Evolutionary conservation across 768 basidiomycete species (phyloP).

Genomic region (Leccinum disarticulatum): DNA sequence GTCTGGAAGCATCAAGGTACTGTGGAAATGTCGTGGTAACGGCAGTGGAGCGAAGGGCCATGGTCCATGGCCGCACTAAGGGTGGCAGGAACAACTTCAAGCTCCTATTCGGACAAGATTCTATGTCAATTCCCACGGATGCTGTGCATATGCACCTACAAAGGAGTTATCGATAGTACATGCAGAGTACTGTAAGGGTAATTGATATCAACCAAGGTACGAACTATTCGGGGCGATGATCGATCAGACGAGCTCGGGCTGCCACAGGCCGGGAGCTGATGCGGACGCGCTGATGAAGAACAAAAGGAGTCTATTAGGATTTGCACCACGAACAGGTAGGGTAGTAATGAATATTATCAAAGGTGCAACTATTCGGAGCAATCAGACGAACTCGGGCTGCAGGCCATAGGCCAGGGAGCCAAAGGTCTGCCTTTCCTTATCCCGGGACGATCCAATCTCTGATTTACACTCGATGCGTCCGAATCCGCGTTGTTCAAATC

Average conservation of each 20-base stretch:
- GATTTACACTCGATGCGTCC: slow-evolving; percentile 15
- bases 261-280: too few relatives aligned
- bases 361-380: background rate
- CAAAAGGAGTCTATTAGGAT: background rate
- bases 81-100: too few relatives aligned
- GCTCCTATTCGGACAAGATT: too few relatives aligned
- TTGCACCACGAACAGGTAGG: background rate
- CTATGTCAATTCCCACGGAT: too few relatives aligned
- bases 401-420: slow-evolving; percentile 16
- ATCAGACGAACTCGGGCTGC: slow-evolving; percentile 4
- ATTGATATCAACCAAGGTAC: too few relatives aligned
- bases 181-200: too few relatives aligned
- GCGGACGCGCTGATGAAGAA: too few relatives aligned
- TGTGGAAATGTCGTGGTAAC: background rate
- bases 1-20: background rate
- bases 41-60: background rate
- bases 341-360: background rate
- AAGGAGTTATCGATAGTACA: too few relatives aligned
- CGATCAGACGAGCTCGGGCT: too few relatives aligned
- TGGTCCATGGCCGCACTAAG: background rate
- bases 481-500: slow-evolving; percentile 21
- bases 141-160: too few relatives aligned
- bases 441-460: slow-evolving; percentile 5
- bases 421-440: background rate
- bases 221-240: too few relatives aligned